These are phyloP conservation scores for Cardamine resedifolia DNA, from an alignment of 345 rosid species.

Conservation along the genomic window DNA sequence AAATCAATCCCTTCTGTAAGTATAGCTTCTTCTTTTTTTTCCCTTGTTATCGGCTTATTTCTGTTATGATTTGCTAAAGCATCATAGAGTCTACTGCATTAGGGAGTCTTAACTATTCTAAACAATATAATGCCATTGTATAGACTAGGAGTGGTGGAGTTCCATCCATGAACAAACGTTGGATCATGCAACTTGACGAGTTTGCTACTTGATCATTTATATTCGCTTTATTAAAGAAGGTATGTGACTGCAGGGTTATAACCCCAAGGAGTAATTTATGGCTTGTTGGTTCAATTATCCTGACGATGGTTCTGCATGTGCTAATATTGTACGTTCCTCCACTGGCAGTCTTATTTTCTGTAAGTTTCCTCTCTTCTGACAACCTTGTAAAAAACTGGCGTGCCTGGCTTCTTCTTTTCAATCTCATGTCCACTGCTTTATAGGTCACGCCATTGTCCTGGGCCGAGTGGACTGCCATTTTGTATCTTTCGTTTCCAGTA, in stretches of 20 bases:
- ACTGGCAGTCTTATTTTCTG: conserved; percentile 90
- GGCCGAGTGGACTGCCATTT: conserved; percentile 82
- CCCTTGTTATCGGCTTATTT: conserved; percentile 2
- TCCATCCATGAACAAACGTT: neutral
- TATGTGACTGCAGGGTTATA: conserved; percentile 61
- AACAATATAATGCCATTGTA: neutral
- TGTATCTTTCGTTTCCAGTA: conserved; percentile 97
- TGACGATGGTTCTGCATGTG: conserved; percentile 90
- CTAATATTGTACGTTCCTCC: conserved; percentile 82
- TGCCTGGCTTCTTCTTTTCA: neutral
- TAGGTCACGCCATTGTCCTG: conserved; percentile 96
- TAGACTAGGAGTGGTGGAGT: conserved; percentile 16
- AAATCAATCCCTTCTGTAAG: conserved; percentile 96
- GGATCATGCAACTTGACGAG: neutral
- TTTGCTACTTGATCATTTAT: conserved; percentile 4
- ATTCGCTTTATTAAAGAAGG: conserved; percentile 8
- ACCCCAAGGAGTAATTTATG: conserved; percentile 99
- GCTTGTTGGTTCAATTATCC: conserved; percentile 88
- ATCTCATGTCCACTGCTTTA: conserved; percentile 34
- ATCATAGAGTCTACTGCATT: neutral
- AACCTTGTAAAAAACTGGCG: conserved; percentile 11
- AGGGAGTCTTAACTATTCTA: neutral
- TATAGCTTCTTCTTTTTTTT: conserved; percentile 21
- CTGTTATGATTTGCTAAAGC: conserved; percentile 2
- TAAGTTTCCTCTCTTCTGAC: conserved; percentile 45